phyloP scores from a whole-genome alignment of 176 grass and related monocot species.

The Eremochloa ophiuroides region DNA sequence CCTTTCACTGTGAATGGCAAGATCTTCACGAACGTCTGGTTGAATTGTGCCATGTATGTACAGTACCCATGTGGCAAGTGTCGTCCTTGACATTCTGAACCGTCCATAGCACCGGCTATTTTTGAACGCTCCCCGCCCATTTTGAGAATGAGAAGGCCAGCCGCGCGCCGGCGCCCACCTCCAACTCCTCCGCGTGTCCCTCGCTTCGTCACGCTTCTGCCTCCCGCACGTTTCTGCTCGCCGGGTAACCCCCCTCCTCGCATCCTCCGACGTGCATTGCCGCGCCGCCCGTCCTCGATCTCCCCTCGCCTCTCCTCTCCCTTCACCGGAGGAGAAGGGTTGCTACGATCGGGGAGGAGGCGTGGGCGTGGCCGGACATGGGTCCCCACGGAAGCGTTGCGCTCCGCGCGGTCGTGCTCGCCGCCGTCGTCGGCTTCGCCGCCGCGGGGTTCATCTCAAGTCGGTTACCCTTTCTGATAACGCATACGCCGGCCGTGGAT shows the following conservation, averaged over 20 bases:
- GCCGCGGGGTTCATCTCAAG: constrained; percentile 57
- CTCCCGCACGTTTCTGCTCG: constrained; percentile 11
- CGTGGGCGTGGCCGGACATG: constrained; percentile 34
- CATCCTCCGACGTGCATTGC: neutral
- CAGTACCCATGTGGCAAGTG: too few species aligned
- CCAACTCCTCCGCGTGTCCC: neutral
- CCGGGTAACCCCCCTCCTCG: neutral
- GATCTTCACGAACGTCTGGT: neutral
- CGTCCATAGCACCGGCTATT: constrained; percentile 31
- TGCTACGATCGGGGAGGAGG: constrained; percentile 1
- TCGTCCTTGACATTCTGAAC: neutral
- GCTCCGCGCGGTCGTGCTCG: constrained; percentile 33
- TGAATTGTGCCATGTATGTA: neutral
- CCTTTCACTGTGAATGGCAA: neutral
- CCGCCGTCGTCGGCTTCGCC: constrained; percentile 23
- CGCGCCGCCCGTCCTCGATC: neutral
- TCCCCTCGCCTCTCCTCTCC: neutral
- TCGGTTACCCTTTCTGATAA: constrained; percentile 15
- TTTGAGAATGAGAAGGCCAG: too few species aligned
- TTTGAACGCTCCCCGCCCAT: constrained; percentile 7
- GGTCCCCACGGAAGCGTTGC: constrained; percentile 20
- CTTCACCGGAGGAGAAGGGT: constrained; percentile 2
- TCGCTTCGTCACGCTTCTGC: neutral
- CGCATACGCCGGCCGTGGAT: neutral
- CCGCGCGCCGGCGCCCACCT: neutral